phyloP scores from a whole-genome alignment of 176 grass and related monocot genomes.

The Oropetium thomaeum region DNA sequence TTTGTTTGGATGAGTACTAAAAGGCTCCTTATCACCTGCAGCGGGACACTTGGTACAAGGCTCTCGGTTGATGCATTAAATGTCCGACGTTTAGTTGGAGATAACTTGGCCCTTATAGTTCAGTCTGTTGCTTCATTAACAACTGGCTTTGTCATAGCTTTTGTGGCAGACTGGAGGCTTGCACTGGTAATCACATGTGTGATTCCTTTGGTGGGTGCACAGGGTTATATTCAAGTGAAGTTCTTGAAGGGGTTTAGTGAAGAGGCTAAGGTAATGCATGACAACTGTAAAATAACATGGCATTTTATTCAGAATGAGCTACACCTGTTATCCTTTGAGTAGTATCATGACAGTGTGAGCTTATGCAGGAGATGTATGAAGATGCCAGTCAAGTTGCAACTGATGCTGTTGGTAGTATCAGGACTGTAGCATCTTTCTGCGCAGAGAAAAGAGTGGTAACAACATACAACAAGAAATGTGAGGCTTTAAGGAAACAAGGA shows the following conservation, averaged over 20 bases:
- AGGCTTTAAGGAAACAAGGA: slow-evolving; percentile 51
- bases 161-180: slow-evolving; percentile 70
- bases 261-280: slow-evolving; percentile 58
- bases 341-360: neutral
- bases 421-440: slow-evolving; percentile 60
- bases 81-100: slow-evolving; percentile 72
- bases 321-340: neutral
- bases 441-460: slow-evolving; percentile 51
- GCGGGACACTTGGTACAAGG: slow-evolving; percentile 78
- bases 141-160: slow-evolving; percentile 65
- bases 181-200: slow-evolving; percentile 64
- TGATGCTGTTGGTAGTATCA: slow-evolving; percentile 57
- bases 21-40: slow-evolving; percentile 27
- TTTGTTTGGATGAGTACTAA: neutral
- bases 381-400: slow-evolving; percentile 63
- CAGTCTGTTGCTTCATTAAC: slow-evolving; percentile 50
- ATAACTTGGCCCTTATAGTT: slow-evolving; percentile 67
- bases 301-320: neutral
- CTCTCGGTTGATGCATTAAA: slow-evolving; percentile 77
- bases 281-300: neutral
- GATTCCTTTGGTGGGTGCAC: slow-evolving; percentile 55
- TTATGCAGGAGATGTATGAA: slow-evolving; percentile 53
- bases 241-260: slow-evolving; percentile 61
- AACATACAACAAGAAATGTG: slow-evolving; percentile 53
- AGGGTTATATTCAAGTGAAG: slow-evolving; percentile 65